Percentiles rank a stretch among this genome's conserved stretches.
These are phyloP conservation scores for Delonix regia DNA, from an alignment of 306 rosid genomes.

Conservation along the genomic window DNA sequence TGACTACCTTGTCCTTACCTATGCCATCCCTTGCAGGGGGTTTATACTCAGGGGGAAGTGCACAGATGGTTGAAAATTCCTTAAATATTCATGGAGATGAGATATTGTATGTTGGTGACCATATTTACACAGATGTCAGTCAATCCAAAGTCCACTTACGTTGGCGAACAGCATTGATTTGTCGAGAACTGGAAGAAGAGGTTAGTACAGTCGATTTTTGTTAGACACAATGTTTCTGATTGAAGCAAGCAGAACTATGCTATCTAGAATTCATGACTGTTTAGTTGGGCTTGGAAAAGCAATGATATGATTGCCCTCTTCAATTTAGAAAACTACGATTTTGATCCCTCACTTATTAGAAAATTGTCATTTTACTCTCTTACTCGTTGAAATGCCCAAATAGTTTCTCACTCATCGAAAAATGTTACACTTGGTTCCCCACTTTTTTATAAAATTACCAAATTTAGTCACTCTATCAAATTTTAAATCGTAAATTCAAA, in stretches of 20 bases:
- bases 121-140: constrained; percentile 96
- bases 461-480: too few species aligned
- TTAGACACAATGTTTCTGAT: constrained; percentile 5
- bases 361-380: too few species aligned
- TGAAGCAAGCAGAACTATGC: constrained; percentile 22
- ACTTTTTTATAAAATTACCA: too few species aligned
- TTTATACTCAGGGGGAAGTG: constrained; percentile 96
- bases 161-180: constrained; percentile 96
- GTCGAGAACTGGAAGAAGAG: constrained; percentile 98
- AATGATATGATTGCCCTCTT: background rate
- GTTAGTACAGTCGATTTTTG: constrained; percentile 44
- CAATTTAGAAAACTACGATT: too few species aligned
- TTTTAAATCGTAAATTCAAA: too few species aligned
- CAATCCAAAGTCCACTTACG: constrained; percentile 93
- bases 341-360: too few species aligned
- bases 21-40: constrained; percentile 67
- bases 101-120: constrained; percentile 96
- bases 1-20: background rate
- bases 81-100: constrained; percentile 90
- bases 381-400: too few species aligned
- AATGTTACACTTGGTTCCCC: too few species aligned
- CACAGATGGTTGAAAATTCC: constrained; percentile 93
- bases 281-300: background rate
- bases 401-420: too few species aligned
- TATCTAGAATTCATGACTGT: constrained; percentile 15